These are phyloP conservation scores for Theileria parva DNA, from an alignment of 169 alveolate species.

Conservation along the genomic window DNA sequence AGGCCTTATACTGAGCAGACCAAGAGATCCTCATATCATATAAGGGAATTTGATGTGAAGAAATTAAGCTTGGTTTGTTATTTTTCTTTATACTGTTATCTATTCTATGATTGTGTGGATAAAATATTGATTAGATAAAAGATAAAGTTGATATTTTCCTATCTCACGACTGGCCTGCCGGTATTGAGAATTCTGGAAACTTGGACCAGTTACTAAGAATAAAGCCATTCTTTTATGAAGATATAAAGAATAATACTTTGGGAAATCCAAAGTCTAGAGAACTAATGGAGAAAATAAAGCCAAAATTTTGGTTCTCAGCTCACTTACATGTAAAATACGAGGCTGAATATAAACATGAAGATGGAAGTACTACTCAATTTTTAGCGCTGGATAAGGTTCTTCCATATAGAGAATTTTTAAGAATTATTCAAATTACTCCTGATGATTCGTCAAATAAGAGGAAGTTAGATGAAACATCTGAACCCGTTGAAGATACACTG, in stretches of 20 bases:
- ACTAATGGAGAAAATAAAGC: slow-evolving; percentile 66
- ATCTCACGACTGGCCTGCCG: slow-evolving; percentile 97
- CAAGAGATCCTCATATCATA: slow-evolving; percentile 85
- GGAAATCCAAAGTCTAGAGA: slow-evolving; percentile 74
- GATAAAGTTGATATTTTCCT: slow-evolving; percentile 87
- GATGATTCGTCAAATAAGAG: not conserved
- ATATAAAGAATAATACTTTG: slow-evolving; percentile 38
- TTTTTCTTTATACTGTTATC: not conserved
- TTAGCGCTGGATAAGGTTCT: slow-evolving; percentile 62
- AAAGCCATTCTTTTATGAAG: slow-evolving; percentile 76
- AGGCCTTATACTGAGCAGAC: slow-evolving; percentile 84
- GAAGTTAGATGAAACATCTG: slow-evolving; percentile 14
- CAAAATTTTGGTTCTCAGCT: slow-evolving; percentile 74
- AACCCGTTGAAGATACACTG: not conserved
- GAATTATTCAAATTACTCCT: slow-evolving; percentile 33
- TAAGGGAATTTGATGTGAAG: slow-evolving; percentile 88
- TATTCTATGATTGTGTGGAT: no score
- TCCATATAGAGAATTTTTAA: slow-evolving; percentile 38
- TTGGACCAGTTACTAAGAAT: slow-evolving; percentile 71
- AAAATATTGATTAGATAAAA: slow-evolving; percentile 10
- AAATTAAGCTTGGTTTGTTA: slow-evolving; percentile 73
- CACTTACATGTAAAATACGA: slow-evolving; percentile 73
- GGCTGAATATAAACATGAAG: slow-evolving; percentile 67
- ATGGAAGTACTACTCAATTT: slow-evolving; percentile 50
- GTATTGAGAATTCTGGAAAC: slow-evolving; percentile 84